Evolutionary conservation across 2,329 filamentous ascomycete species (phyloP).

Genomic region (Pseudopyricularia cyperi): DNA sequence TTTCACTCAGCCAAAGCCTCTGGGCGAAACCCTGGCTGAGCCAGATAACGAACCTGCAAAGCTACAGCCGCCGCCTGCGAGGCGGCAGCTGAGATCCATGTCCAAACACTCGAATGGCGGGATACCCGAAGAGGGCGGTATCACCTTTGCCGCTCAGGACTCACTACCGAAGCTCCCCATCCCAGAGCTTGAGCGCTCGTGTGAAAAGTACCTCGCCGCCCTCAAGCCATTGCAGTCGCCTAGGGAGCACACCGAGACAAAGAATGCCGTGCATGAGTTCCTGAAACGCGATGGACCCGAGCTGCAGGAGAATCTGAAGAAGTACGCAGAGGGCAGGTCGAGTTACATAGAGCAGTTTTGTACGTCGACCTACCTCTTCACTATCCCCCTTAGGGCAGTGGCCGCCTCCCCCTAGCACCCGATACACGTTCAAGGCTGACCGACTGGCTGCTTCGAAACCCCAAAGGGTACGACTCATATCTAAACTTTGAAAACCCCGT

Average conservation of each 20-base stretch:
- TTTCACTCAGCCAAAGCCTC: constrained; percentile 55
- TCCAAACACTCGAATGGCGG: constrained; percentile 34
- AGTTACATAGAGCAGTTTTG: constrained; percentile 99
- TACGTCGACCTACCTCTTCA: constrained; percentile 33
- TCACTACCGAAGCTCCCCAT: constrained; percentile 86
- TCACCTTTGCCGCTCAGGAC: constrained; percentile 85
- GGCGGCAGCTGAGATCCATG: constrained; percentile 28
- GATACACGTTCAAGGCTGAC: neutral
- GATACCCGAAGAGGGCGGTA: constrained; percentile 46
- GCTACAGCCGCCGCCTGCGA: constrained; percentile 15
- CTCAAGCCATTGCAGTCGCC: constrained; percentile 69
- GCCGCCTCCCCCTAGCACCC: neutral
- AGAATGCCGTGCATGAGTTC: constrained; percentile 71
- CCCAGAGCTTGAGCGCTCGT: constrained; percentile 69
- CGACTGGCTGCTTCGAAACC: neutral
- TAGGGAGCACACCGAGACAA: constrained; percentile 74
- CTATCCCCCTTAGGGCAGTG: neutral
- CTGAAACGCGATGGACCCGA: constrained; percentile 67
- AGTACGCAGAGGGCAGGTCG: constrained; percentile 78
- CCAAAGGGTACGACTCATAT: constrained; percentile 94
- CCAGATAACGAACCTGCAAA: constrained; percentile 17
- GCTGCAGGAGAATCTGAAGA: constrained; percentile 78
- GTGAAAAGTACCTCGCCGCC: constrained; percentile 65
- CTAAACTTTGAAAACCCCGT: constrained; percentile 97
- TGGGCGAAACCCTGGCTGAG: constrained; percentile 54